A percentile compares a stretch with the other conserved stretches of the same genome.
Evolutionary conservation across 176 grass and related monocot genomes (phyloP).

Genomic region (Cenchrus fungigraminus): DNA sequence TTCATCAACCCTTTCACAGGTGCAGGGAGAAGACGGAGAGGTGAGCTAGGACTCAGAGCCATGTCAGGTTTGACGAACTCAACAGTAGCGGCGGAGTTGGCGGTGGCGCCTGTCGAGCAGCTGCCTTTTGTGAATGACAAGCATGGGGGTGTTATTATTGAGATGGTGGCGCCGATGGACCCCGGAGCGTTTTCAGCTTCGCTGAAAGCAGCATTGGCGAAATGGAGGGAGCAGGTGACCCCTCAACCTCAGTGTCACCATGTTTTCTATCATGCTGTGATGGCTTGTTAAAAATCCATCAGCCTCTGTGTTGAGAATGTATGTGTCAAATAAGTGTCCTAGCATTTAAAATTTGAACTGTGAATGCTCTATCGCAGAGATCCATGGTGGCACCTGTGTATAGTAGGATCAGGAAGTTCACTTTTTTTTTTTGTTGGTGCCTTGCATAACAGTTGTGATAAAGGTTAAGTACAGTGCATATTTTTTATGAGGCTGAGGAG

Average conservation of each 20-base stretch:
- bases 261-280: slow-evolving; percentile 10
- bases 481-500: neutral
- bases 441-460: neutral
- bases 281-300: neutral
- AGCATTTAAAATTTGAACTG: neutral
- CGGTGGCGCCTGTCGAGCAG: slow-evolving; percentile 20
- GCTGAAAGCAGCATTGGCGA: slow-evolving; percentile 61
- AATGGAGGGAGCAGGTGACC: slow-evolving; percentile 80
- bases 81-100: slow-evolving; percentile 9
- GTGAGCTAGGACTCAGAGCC: slow-evolving; percentile 24
- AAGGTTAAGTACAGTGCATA: neutral
- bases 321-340: neutral
- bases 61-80: slow-evolving; percentile 52
- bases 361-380: neutral
- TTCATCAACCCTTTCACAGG: neutral
- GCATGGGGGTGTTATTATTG: slow-evolving; percentile 78
- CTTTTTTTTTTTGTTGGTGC: neutral
- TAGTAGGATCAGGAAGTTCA: neutral
- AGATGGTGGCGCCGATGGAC: slow-evolving; percentile 71
- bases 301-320: neutral
- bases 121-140: slow-evolving; percentile 69
- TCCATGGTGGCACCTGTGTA: neutral
- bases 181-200: slow-evolving; percentile 61
- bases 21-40: neutral
- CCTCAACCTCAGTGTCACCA: neutral